phyloP scores from a whole-genome alignment of 352 stramenopile genomes.

The Phytophthora sp. region DNA sequence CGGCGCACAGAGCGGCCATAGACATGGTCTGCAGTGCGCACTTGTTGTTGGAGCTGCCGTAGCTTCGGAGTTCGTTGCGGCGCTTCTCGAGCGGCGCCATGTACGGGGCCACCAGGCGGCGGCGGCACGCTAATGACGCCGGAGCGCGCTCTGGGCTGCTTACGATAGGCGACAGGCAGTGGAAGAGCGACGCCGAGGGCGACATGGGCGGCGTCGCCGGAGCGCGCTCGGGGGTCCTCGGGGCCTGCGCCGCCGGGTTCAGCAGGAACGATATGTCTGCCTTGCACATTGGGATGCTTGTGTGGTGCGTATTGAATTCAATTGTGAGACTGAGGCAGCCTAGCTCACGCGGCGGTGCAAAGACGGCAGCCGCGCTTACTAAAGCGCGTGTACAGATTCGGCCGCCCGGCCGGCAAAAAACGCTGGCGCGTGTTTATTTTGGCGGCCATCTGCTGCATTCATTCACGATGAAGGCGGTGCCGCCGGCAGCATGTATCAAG shows the following conservation, averaged over 20 bases:
- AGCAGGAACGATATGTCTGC: slow-evolving; percentile 52
- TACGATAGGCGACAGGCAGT: slow-evolving; percentile 20
- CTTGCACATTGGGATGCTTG: slow-evolving; percentile 36
- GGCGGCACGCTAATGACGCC: slow-evolving; percentile 13
- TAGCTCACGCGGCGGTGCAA: background rate
- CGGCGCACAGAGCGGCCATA: slow-evolving; percentile 25
- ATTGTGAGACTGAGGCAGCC: slow-evolving; percentile 2
- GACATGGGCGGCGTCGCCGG: slow-evolving; percentile 26
- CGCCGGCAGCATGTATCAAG: background rate
- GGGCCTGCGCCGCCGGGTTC: slow-evolving; percentile 27
- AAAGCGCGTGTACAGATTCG: too few relatives aligned
- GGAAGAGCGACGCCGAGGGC: slow-evolving; percentile 23
- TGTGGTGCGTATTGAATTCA: slow-evolving; percentile 20
- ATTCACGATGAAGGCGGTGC: background rate
- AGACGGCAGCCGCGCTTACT: background rate
- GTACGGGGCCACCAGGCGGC: slow-evolving; percentile 35
- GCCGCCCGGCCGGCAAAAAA: background rate
- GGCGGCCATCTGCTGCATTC: background rate
- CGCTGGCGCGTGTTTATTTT: background rate
- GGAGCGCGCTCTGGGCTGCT: slow-evolving; percentile 20
- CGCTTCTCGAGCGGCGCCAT: slow-evolving; percentile 39
- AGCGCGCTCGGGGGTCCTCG: slow-evolving; percentile 9
- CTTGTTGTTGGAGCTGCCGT: slow-evolving; percentile 10
- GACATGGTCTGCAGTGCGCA: slow-evolving; percentile 15
- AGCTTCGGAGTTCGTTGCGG: slow-evolving; percentile 10